These are phyloP conservation scores for Ustilago esculenta DNA, from an alignment of 1,284 basidiomycete species.

Conservation along the genomic window DNA sequence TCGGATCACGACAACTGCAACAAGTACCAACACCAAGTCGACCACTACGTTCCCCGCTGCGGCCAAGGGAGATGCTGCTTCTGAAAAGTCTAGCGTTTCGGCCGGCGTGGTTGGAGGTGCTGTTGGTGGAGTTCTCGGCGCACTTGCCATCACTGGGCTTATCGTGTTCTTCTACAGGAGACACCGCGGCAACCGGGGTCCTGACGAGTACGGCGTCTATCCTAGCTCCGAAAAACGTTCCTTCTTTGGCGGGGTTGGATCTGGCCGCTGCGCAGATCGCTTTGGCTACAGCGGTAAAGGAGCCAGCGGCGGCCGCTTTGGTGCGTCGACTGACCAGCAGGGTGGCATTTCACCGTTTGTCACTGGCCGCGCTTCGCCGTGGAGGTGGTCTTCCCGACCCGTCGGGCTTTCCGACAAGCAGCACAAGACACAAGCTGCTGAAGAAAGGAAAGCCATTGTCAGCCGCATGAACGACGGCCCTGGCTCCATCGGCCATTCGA, in stretches of 20 bases:
- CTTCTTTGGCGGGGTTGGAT: slow-evolving; percentile 29
- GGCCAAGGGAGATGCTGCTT: slow-evolving; percentile 8
- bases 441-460: slow-evolving; percentile 18
- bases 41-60: slow-evolving; percentile 8
- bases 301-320: slow-evolving; percentile 3
- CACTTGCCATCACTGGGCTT: slow-evolving; percentile 12
- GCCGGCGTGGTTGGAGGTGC: slow-evolving; percentile 29
- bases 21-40: slow-evolving; percentile 3
- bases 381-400: slow-evolving; percentile 20
- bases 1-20: background rate
- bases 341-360: slow-evolving; percentile 43
- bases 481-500: slow-evolving; percentile 27
- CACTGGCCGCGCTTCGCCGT: slow-evolving; percentile 22
- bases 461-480: slow-evolving; percentile 16
- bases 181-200: slow-evolving; percentile 15
- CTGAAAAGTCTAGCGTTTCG: slow-evolving; percentile 4
- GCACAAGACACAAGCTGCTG: slow-evolving; percentile 4
- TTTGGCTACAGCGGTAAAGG: slow-evolving; percentile 3
- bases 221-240: slow-evolving; percentile 20
- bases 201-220: slow-evolving; percentile 41
- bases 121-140: slow-evolving; percentile 23
- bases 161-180: slow-evolving; percentile 14
- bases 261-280: slow-evolving; percentile 13
- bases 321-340: slow-evolving; percentile 27
- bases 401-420: slow-evolving; percentile 14